phyloP scores from a whole-genome alignment of 1,284 basidiomycete genomes.

The Rhodofomes roseus region DNA sequence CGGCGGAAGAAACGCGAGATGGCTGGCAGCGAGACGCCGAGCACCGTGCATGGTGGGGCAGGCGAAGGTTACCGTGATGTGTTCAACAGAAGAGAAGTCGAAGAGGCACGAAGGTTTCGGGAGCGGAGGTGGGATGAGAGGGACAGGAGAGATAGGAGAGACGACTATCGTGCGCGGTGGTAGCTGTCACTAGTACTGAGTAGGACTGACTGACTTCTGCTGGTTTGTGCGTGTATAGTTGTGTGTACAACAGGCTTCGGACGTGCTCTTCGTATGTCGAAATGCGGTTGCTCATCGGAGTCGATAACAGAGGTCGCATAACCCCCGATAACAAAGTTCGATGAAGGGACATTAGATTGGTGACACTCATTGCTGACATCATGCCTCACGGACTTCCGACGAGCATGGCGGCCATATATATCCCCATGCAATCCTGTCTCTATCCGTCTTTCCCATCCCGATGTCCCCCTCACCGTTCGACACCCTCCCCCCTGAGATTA shows the following conservation, averaged over 20 bases:
- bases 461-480: conserved; percentile 10
- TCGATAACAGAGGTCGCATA: not conserved
- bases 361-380: not conserved
- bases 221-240: not conserved
- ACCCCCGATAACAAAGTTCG: not conserved
- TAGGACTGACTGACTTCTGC: not conserved
- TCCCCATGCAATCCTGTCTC: not conserved
- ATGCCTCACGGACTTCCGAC: conserved; percentile 1
- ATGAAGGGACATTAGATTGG: not conserved
- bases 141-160: not conserved
- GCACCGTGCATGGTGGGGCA: conserved; percentile 54
- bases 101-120: conserved; percentile 52
- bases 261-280: no score
- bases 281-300: no score
- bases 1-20: conserved; percentile 57
- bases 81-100: conserved; percentile 66
- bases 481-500: conserved; percentile 50
- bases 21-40: conserved; percentile 64
- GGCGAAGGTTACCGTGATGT: conserved; percentile 61
- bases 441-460: not conserved
- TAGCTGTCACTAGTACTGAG: conserved; percentile 5
- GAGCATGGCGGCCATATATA: not conserved
- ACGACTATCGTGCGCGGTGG: conserved; percentile 1
- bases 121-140: conserved; percentile 21
- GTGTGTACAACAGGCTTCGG: no score